phyloP scores from a whole-genome alignment of 495 filamentous ascomycete species.

The Collariella sp. region DNA sequence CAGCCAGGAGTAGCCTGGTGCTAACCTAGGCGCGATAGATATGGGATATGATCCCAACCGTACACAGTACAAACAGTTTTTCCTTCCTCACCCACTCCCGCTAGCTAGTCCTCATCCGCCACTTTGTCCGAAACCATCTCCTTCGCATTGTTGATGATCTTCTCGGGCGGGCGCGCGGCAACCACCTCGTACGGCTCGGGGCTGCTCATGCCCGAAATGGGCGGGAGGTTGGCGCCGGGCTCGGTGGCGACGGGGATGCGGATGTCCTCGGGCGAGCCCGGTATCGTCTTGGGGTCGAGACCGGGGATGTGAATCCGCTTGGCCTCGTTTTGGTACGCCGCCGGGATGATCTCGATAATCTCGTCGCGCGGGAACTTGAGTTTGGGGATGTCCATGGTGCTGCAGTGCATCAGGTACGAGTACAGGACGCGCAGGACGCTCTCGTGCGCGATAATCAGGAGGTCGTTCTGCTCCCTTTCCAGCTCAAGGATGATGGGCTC shows the following conservation, averaged over 20 bases:
- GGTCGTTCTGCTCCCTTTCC: conserved; percentile 92
- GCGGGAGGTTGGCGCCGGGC: conserved; percentile 19
- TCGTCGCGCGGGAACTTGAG: conserved; percentile 92
- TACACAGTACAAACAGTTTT: background rate
- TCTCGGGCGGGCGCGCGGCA: conserved; percentile 32
- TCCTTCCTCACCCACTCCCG: background rate
- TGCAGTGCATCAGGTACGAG: conserved; percentile 97
- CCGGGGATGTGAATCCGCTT: conserved; percentile 63
- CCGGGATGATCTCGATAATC: conserved; percentile 97
- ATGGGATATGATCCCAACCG: background rate
- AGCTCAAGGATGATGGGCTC: conserved; percentile 98
- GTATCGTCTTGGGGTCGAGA: conserved; percentile 40
- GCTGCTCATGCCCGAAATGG: conserved; percentile 28
- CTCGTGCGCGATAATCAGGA: conserved; percentile 96
- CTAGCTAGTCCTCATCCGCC: conserved; percentile 36
- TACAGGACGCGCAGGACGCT: conserved; percentile 93
- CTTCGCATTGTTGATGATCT: conserved; percentile 37
- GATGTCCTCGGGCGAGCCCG: conserved; percentile 74
- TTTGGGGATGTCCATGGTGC: conserved; percentile 88
- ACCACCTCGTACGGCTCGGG: conserved; percentile 22
- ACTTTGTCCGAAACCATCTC: conserved; percentile 41
- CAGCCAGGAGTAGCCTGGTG: too few relatives aligned
- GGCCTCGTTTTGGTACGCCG: conserved; percentile 92
- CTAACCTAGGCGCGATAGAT: background rate
- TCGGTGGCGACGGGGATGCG: conserved; percentile 62